Conservation (phyloP, 1,284 basidiomycete genomes). For the Fistulina hepatica region DNA sequence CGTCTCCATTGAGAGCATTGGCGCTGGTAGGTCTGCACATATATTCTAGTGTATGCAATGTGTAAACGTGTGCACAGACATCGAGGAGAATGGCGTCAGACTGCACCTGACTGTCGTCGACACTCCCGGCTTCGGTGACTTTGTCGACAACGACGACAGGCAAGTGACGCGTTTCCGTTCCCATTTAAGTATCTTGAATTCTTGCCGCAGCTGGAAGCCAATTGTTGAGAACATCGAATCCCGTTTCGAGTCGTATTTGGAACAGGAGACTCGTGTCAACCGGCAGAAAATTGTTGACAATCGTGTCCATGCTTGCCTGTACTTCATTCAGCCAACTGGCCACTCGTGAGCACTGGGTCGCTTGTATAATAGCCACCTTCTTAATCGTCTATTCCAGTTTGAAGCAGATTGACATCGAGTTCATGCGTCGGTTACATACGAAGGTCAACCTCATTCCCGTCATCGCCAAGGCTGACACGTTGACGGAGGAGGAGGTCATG, state of each 20-base stretch:
- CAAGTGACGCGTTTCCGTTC: slow-evolving; percentile 25
- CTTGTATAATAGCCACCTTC: slow-evolving; percentile 6
- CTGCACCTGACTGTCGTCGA: slow-evolving; percentile 96
- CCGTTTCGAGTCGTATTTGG: slow-evolving; percentile 91
- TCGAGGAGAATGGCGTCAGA: slow-evolving; percentile 93
- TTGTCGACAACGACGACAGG: slow-evolving; percentile 97
- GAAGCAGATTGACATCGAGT: slow-evolving; percentile 95
- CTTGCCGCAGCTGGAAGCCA: slow-evolving; percentile 75
- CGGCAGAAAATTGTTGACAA: slow-evolving; percentile 78
- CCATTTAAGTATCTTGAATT: slow-evolving; percentile 11
- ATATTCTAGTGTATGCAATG: slow-evolving; percentile 15
- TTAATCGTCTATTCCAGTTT: slow-evolving; percentile 43
- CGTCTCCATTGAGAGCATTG: slow-evolving; percentile 92
- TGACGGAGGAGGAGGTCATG: slow-evolving; percentile 89
- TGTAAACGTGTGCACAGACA: slow-evolving; percentile 50
- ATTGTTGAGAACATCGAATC: slow-evolving; percentile 96
- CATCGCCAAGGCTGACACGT: slow-evolving; percentile 92
- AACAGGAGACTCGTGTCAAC: slow-evolving; percentile 97
- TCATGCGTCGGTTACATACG: slow-evolving; percentile 91
- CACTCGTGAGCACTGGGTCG: slow-evolving; percentile 64
- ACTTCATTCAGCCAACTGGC: slow-evolving; percentile 96
- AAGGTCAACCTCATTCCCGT: slow-evolving; percentile 96
- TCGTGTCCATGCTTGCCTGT: slow-evolving; percentile 88
- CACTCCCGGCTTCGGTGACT: slow-evolving; percentile 94
- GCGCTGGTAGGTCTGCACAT: slow-evolving; percentile 61